Conservation (phyloP, 106 monocot genomes). For the Amphibolis antarctica region DNA sequence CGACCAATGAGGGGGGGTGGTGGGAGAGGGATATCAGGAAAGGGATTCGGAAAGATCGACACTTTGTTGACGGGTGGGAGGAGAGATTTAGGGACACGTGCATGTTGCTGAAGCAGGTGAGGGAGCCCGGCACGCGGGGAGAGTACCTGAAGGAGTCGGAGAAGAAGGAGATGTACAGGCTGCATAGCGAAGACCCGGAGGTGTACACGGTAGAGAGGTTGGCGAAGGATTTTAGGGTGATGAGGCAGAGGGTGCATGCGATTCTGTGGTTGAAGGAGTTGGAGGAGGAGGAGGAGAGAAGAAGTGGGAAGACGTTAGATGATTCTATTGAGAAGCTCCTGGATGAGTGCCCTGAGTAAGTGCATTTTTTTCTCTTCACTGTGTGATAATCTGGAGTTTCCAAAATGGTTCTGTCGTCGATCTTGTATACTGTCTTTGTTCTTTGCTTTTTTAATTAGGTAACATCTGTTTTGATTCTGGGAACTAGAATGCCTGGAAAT, state of each 20-base stretch:
- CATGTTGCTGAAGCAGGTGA: conserved; percentile 72
- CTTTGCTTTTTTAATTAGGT: no score
- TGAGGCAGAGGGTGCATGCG: conserved; percentile 91
- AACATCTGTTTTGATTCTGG: no score
- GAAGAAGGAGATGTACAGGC: conserved; percentile 90
- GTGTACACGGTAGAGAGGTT: conserved; percentile 61
- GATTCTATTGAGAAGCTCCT: conserved; percentile 80
- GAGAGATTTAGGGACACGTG: conserved; percentile 54
- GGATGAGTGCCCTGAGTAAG: conserved; percentile 87
- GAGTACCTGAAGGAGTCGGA: conserved; percentile 79
- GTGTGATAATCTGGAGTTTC: no score
- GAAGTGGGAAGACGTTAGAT: conserved; percentile 54
- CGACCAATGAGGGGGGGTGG: conserved; percentile 12
- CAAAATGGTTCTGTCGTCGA: no score
- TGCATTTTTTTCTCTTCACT: not conserved
- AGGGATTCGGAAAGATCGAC: conserved; percentile 46
- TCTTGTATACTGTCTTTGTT: no score
- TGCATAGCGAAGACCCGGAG: conserved; percentile 74
- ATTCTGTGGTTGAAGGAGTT: conserved; percentile 92
- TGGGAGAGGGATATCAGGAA: no score
- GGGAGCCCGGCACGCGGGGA: conserved; percentile 77
- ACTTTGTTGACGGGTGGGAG: conserved; percentile 58
- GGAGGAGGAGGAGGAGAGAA: conserved; percentile 96
- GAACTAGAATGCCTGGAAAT: no score
- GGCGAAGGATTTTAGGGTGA: conserved; percentile 73